A percentile compares a stretch with the other conserved stretches of the same genome.
Conservation (phyloP, 73 alveolate genomes). For the Paramecium pentaurelia region DNA sequence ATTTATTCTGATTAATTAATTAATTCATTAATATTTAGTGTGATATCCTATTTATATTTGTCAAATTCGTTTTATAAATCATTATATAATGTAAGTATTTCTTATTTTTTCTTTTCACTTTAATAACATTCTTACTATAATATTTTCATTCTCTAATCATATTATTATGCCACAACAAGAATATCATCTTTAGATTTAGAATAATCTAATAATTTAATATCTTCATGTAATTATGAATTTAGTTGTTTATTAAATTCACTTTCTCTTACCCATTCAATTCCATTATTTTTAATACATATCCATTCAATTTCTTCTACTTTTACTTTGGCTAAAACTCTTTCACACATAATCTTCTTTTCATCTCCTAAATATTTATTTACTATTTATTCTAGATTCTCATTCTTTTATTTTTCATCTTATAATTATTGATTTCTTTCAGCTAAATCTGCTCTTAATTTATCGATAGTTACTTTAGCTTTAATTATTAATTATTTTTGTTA, state of each 20-base stretch:
- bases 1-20: neutral
- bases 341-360: slow-evolving; percentile 6
- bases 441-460: slow-evolving; percentile 1
- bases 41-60: neutral
- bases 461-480: slow-evolving; percentile 8
- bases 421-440: neutral
- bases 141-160: slow-evolving; percentile 30
- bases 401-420: neutral
- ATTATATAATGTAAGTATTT: neutral
- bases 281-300: neutral
- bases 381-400: neutral
- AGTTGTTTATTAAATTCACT: neutral
- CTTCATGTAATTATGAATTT: neutral
- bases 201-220: slow-evolving; percentile 16
- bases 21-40: neutral
- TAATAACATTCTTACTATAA: neutral
- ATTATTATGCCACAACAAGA: neutral
- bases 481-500: slow-evolving; percentile 4
- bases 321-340: slow-evolving; percentile 38
- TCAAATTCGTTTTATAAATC: slow-evolving; percentile 12
- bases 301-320: slow-evolving; percentile 41
- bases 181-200: slow-evolving; percentile 21
- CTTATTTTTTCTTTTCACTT: neutral
- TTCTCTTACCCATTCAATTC: slow-evolving; percentile 35
- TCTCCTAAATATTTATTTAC: neutral